Evolutionary conservation across 2,329 filamentous ascomycete genomes (phyloP), one percentile per base, ranked within the genome.

Genomic region (Monilinia laxa): DNA sequence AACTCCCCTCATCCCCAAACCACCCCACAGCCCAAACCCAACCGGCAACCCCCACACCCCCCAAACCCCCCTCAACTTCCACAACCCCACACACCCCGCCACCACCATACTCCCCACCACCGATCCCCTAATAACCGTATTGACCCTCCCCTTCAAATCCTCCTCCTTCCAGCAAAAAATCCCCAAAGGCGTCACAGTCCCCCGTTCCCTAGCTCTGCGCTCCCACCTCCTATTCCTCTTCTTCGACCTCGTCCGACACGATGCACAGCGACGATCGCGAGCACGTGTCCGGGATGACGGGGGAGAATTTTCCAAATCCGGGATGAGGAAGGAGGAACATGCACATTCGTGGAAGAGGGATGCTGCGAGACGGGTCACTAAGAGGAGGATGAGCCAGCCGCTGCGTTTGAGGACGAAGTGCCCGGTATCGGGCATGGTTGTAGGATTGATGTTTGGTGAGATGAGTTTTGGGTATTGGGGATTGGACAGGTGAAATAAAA

Each of bases 321-420:
- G 40, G 3, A 42, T 18, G 23, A 47, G 62, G 9, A 55, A 35
- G 10, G 10, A 9, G 51, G 6, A 18, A 18, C 16, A 25, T 40
- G 53, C 28, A 18, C 14, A 14, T 38, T 38, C 2, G 52, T 56
- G 28, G 20, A 64, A 38, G 20, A 56, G 23, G 5, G 14, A 12
- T 31, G 40, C 51, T 1, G 51, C 56, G 52, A 40, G n/a, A 14
- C 40, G 52, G 20, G 62, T 64, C 4, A 64, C 4, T 28, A 49
- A 10, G 40, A 55, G 51, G 14, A 64, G 62, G 10, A 64, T 10
- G 9, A 64, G 51, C 62, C 62, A 64, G n/a, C 51, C 51, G 40
- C 51, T 56, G 28, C 62, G 62, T 64, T 57, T 47, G 51, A 64
- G 51, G 3, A 55, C 16, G n/a, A 45, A 45, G 28, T 64, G 52